These are phyloP conservation scores for Phytophthora parvispora DNA, from an alignment of 352 stramenopile species.

Conservation along the genomic window DNA sequence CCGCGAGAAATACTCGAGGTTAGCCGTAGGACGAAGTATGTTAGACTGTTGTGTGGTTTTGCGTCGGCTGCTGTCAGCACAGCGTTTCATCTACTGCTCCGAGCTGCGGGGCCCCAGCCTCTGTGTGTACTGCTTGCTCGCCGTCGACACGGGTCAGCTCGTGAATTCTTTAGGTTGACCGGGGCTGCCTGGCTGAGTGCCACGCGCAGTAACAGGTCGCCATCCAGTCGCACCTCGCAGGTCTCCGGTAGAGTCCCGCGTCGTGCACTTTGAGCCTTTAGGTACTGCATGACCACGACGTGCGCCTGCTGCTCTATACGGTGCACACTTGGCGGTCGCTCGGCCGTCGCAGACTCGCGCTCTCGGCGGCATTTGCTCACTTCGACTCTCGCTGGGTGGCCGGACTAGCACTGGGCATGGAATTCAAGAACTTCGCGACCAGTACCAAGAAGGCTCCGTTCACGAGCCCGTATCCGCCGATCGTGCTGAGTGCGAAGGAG, in stretches of 20 bases:
- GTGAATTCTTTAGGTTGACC: neutral
- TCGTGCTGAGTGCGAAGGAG: conserved; percentile 24
- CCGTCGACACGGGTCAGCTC: neutral
- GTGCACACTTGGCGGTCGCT: neutral
- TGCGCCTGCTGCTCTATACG: conserved; percentile 14
- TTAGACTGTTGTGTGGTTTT: too few relatives aligned
- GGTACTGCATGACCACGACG: conserved; percentile 16
- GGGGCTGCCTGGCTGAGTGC: neutral
- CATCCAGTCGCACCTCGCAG: neutral
- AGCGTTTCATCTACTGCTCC: neutral
- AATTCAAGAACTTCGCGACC: conserved; percentile 35
- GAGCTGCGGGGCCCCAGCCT: neutral
- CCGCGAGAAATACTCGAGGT: too few relatives aligned
- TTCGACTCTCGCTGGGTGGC: conserved; percentile 18
- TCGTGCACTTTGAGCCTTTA: conserved; percentile 2
- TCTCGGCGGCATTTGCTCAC: conserved; percentile 10
- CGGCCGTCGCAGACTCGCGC: neutral
- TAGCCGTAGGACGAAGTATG: too few relatives aligned
- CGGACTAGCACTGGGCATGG: conserved; percentile 17
- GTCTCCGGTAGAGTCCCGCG: conserved; percentile 12
- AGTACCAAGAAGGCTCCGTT: conserved; percentile 32
- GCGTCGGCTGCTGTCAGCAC: too few relatives aligned
- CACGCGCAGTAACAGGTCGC: conserved; percentile 9
- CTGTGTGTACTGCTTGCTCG: neutral
- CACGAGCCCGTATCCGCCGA: conserved; percentile 30